Evolutionary conservation across 768 basidiomycete genomes (phyloP), one percentile per base, ranked within the genome.

Genomic region (Russula virescens): DNA sequence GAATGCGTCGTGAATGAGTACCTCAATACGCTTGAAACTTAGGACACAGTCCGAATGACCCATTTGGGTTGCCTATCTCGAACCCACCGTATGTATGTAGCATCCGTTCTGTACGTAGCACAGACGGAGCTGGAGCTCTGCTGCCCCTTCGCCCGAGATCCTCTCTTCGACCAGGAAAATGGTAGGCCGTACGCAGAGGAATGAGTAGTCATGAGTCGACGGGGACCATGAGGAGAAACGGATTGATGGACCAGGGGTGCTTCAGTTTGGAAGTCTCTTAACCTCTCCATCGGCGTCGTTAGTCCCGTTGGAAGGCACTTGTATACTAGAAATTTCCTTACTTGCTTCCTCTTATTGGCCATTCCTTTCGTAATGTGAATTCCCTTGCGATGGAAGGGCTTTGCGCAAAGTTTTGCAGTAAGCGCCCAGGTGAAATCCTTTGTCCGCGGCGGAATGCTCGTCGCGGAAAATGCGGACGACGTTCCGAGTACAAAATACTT

Each of bases 41-140:
- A 38, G 75, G 71, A 8, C 85, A 80, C 75, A 60, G 71, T 74
- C 92, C 89, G 35, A 94, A 71, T 1, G 89, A 88, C 2, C 93
- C 90, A 47, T 89, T 85, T 2, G 86, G 84, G 69, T 91, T 86
- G 13, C 87, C 88, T n/a, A 88, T 80, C 73, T 93, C 91, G 28
- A 91, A 84, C 1, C 91, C 91, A n/a, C 91, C 91, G 63, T n/a
- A n/a, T n/a, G n/a, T n/a, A n/a, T n/a, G n/a, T 87, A 92, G 62
- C 80, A 81, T 8, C 90, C 86, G 49, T 86, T 82, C 55, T 86
- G 82, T 64, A 94, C 77, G 72, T 86, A 87, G 70, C 85, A 91
- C 47, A 94, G 75, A 54, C 90, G 80, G 55, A 93, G n/a, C n/a
- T n/a, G n/a, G n/a, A n/a, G 73, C 70, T 94, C 93, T 25, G 85